A percentile compares a stretch with the other conserved stretches of the same genome.
Evolutionary conservation across 2,329 filamentous ascomycete species (phyloP).

Genomic region (Fonsecaea pugnacius): DNA sequence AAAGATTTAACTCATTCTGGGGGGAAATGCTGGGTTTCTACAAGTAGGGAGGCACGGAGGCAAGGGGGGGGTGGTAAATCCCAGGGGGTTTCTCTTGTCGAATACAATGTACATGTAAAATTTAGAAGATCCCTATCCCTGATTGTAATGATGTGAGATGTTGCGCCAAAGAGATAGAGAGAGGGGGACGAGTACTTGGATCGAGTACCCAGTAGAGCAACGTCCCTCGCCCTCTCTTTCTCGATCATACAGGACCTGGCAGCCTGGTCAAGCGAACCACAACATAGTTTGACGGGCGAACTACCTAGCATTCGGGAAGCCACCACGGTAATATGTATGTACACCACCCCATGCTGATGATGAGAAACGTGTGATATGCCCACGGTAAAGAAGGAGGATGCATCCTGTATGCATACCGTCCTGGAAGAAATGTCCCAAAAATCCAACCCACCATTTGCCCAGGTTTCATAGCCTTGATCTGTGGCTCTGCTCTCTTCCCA

Average conservation of each 20-base stretch:
- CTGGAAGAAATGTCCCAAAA: background rate
- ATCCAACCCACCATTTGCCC: background rate
- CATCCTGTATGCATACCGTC: background rate
- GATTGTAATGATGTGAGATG: too few species aligned
- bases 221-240: background rate
- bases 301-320: background rate
- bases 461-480: background rate
- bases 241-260: background rate
- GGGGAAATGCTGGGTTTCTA: too few species aligned
- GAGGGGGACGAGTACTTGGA: too few species aligned
- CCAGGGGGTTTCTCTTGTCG: too few species aligned
- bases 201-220: too few species aligned
- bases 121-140: too few species aligned
- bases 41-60: too few species aligned
- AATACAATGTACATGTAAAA: too few species aligned
- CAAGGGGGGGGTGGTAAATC: too few species aligned
- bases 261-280: background rate
- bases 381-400: background rate
- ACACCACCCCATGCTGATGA: background rate
- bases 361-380: background rate
- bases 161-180: background rate
- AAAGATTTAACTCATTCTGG: too few species aligned
- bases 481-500: background rate
- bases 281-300: background rate
- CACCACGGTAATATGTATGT: background rate